Conservation (phyloP, 2,329 filamentous ascomycete species). For the Aspergillus neoniger region DNA sequence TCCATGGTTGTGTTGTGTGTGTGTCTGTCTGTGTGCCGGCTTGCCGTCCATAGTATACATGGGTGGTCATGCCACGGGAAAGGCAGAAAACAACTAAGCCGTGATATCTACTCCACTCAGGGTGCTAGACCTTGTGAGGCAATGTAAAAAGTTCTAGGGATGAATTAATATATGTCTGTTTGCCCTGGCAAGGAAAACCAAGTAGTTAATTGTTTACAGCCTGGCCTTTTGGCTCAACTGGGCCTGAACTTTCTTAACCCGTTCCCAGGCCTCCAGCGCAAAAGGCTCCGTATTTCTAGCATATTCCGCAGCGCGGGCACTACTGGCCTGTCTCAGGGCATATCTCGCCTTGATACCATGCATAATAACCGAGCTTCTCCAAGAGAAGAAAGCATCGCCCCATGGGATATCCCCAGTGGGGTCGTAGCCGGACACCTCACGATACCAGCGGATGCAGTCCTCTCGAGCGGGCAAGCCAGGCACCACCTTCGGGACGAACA, state of each 20-base stretch:
- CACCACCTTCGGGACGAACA: conserved; percentile 64
- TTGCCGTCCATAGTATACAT: background rate
- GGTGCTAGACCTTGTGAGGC: background rate
- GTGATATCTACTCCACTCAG: conserved; percentile 1
- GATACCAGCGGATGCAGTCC: conserved; percentile 67
- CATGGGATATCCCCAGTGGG: conserved; percentile 60
- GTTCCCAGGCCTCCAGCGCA: conserved; percentile 75
- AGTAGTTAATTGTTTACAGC: conserved; percentile 36
- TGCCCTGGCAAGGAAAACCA: background rate
- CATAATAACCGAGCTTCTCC: conserved; percentile 63
- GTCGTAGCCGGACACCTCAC: conserved; percentile 70
- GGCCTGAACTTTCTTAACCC: conserved; percentile 59
- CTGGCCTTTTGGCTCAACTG: conserved; percentile 42
- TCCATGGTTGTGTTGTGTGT: no score
- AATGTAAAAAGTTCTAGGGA: no score
- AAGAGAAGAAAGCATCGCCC: conserved; percentile 65
- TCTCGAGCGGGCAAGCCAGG: conserved; percentile 66
- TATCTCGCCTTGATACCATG: conserved; percentile 93
- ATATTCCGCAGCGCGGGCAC: conserved; percentile 74
- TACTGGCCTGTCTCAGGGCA: conserved; percentile 85
- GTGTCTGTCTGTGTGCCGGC: background rate
- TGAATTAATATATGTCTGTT: no score
- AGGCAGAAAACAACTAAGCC: background rate
- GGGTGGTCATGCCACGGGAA: background rate
- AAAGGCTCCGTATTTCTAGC: conserved; percentile 69